phyloP scores from a whole-genome alignment of 2,329 filamentous ascomycete genomes.

The Trichophyton equinum region DNA sequence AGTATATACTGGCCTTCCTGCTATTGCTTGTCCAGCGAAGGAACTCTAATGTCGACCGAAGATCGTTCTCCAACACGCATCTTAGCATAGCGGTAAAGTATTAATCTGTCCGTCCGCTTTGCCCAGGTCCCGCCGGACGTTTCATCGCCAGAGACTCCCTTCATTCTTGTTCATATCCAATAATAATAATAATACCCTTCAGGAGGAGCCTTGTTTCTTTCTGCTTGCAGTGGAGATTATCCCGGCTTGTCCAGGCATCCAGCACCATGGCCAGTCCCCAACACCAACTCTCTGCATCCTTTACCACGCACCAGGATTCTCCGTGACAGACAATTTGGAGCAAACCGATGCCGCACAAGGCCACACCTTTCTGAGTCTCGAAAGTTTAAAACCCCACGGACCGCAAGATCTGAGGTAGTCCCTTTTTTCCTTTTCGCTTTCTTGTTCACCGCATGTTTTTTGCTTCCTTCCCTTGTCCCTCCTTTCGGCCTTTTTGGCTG shows the following conservation, averaged over 20 bases:
- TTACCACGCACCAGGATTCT: slow-evolving; percentile 3
- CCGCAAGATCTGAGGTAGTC: background rate
- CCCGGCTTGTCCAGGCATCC: background rate
- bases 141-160: background rate
- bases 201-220: background rate
- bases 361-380: background rate
- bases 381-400: slow-evolving; percentile 3
- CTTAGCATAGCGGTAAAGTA: background rate
- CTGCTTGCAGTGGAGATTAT: background rate
- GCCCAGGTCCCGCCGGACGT: background rate
- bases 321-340: background rate
- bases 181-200: background rate
- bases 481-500: background rate
- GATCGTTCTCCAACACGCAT: background rate
- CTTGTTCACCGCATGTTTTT: background rate
- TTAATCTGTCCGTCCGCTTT: background rate
- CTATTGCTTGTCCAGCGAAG: background rate
- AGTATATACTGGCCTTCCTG: background rate
- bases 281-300: background rate
- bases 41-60: background rate
- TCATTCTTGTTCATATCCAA: background rate
- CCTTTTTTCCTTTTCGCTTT: background rate
- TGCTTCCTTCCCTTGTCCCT: background rate
- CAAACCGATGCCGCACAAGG: background rate
- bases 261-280: background rate